Conservation (phyloP, 2,329 filamentous ascomycete genomes). For the Fusarium graminum region DNA sequence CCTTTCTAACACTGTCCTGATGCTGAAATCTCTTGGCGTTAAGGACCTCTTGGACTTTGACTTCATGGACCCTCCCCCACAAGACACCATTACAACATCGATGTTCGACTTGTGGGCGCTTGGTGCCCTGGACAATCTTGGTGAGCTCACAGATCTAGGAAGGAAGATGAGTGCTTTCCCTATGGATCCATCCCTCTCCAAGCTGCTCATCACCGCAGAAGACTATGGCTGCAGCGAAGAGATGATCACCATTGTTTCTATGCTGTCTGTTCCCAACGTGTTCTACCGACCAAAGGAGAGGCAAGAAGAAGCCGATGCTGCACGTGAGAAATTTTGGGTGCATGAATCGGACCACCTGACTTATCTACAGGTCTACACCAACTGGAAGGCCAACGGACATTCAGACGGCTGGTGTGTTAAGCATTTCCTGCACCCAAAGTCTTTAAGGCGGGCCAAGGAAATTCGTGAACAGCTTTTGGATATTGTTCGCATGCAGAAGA, state of each 20-base stretch:
- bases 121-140: slow-evolving; percentile 92
- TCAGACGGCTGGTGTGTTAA: slow-evolving; percentile 92
- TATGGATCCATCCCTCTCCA: slow-evolving; percentile 96
- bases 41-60: slow-evolving; percentile 96
- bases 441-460: slow-evolving; percentile 89
- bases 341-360: slow-evolving; percentile 97
- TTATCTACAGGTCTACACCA: slow-evolving; percentile 92
- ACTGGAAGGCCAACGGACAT: slow-evolving; percentile 92
- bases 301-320: slow-evolving; percentile 94
- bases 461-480: slow-evolving; percentile 93
- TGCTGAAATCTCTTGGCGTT: slow-evolving; percentile 94
- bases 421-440: slow-evolving; percentile 97
- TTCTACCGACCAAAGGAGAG: slow-evolving; percentile 98
- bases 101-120: slow-evolving; percentile 98
- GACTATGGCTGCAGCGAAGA: slow-evolving; percentile 96
- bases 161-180: slow-evolving; percentile 96
- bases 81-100: slow-evolving; percentile 97
- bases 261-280: slow-evolving; percentile 96
- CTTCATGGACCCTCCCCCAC: slow-evolving; percentile 98
- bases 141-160: slow-evolving; percentile 88
- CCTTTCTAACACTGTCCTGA: slow-evolving; percentile 90
- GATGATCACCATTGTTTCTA: slow-evolving; percentile 97
- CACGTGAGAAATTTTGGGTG: slow-evolving; percentile 98
- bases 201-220: slow-evolving; percentile 91
- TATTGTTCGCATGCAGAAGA: slow-evolving; percentile 94